These are phyloP conservation scores for Avena atlantica DNA, from an alignment of 176 grass and related monocot species.

Conservation along the genomic window DNA sequence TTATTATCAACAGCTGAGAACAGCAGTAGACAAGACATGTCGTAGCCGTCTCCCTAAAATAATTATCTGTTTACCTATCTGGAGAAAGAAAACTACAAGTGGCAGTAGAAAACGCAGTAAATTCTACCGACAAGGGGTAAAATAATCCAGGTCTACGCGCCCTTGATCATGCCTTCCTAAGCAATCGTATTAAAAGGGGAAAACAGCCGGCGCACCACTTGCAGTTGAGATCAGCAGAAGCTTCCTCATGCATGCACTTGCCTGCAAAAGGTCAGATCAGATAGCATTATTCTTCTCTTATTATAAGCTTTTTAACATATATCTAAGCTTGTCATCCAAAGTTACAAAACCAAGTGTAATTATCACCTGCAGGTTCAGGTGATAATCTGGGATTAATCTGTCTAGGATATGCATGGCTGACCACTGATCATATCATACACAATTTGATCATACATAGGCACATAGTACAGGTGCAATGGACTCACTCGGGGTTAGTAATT, in stretches of 20 bases:
- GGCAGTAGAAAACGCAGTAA: not conserved
- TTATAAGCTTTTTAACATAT: not conserved
- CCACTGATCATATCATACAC: not conserved
- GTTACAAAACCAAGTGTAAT: not conserved
- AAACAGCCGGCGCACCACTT: not conserved
- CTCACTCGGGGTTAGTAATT: not conserved
- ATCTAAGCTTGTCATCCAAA: not conserved
- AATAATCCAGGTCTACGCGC: not conserved
- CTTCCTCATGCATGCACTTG: slow-evolving; percentile 6
- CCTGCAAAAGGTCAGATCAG: slow-evolving; percentile 31
- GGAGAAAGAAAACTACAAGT: not conserved
- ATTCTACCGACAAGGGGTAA: not conserved
- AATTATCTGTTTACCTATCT: not conserved
- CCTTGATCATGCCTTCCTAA: not conserved
- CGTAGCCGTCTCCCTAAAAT: not conserved
- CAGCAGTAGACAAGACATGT: not conserved
- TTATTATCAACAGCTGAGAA: not conserved
- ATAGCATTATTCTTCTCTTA: not conserved
- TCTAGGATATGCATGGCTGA: slow-evolving; percentile 17
- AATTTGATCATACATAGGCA: too few species aligned
- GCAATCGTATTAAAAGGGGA: not conserved
- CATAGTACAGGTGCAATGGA: slow-evolving; percentile 11
- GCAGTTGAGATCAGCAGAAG: slow-evolving; percentile 17
- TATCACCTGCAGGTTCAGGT: slow-evolving; percentile 30
- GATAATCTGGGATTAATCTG: slow-evolving; percentile 11